These are phyloP conservation scores for Lasiosphaeris hirsuta DNA, from an alignment of 495 filamentous ascomycete species.

Conservation along the genomic window DNA sequence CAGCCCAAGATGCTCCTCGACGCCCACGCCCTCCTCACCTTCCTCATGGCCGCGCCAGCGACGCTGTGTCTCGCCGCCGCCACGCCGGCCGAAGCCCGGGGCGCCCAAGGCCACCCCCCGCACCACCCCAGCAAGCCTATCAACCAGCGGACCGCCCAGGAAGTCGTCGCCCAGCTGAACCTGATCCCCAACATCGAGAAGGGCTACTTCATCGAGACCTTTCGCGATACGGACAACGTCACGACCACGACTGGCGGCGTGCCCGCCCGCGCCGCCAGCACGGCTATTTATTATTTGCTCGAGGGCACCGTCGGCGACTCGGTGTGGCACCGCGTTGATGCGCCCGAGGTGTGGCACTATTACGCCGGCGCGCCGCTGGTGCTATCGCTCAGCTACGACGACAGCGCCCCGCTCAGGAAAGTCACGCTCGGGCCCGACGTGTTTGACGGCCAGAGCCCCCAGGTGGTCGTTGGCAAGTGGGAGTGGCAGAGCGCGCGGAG, in stretches of 20 bases:
- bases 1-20: too few relatives aligned
- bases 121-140: conserved; percentile 3
- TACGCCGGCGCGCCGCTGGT: conserved; percentile 47
- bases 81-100: not conserved
- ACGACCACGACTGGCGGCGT: conserved; percentile 2
- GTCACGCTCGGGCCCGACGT: conserved; percentile 39
- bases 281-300: conserved; percentile 50
- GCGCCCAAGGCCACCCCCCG: not conserved
- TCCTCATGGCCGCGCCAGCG: too few relatives aligned
- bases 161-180: conserved; percentile 37
- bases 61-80: not conserved
- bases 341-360: conserved; percentile 49
- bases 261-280: conserved; percentile 42
- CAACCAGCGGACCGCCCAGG: conserved; percentile 30
- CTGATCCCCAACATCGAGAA: conserved; percentile 43
- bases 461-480: conserved; percentile 35
- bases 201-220: conserved; percentile 47
- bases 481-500: conserved; percentile 45
- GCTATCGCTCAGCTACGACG: conserved; percentile 36
- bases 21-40: too few relatives aligned
- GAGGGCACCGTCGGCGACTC: conserved; percentile 38
- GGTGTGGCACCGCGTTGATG: conserved; percentile 47
- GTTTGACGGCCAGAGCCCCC: conserved; percentile 38
- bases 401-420: conserved; percentile 27
- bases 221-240: conserved; percentile 32